These are phyloP conservation scores for Deinandra increscens DNA, from an alignment of 129 eudicot species.

Conservation along the genomic window DNA sequence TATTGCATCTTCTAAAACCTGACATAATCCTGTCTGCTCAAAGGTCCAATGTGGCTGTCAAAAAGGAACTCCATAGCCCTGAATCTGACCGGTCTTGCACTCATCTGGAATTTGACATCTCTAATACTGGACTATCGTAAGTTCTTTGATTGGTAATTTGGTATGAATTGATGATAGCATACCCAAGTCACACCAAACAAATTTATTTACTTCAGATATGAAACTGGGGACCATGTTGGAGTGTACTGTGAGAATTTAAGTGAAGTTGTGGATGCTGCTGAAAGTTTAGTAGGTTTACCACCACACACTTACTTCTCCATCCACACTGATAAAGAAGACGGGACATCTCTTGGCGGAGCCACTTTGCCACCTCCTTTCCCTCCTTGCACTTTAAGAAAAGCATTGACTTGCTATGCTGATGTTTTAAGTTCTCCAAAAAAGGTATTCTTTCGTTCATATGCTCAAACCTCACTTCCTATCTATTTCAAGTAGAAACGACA, in stretches of 20 bases:
- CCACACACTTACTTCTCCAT: slow-evolving; percentile 81
- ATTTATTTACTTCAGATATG: slow-evolving; percentile 54
- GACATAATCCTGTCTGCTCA: slow-evolving; percentile 16
- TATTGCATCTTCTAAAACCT: slow-evolving; percentile 15
- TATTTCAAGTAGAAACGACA: neutral
- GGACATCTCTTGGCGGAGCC: slow-evolving; percentile 71
- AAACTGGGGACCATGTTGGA: slow-evolving; percentile 98
- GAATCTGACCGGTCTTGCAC: slow-evolving; percentile 97
- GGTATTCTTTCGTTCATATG: slow-evolving; percentile 37
- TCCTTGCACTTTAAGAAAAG: slow-evolving; percentile 88
- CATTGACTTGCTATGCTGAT: slow-evolving; percentile 82
- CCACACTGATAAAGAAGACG: slow-evolving; percentile 80
- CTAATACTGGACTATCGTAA: slow-evolving; percentile 78
- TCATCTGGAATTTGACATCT: slow-evolving; percentile 90
- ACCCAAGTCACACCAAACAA: neutral
- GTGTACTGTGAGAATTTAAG: slow-evolving; percentile 82
- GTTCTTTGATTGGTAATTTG: slow-evolving; percentile 18
- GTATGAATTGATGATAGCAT: neutral
- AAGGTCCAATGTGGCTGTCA: slow-evolving; percentile 82
- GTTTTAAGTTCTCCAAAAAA: slow-evolving; percentile 85
- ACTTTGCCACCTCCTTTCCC: slow-evolving; percentile 91
- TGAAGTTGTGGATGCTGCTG: slow-evolving; percentile 87
- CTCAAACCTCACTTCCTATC: neutral
- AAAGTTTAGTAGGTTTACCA: slow-evolving; percentile 57
- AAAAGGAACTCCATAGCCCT: slow-evolving; percentile 85